A percentile compares a stretch with the other conserved stretches of the same genome.
phyloP scores from a whole-genome alignment of 2,329 filamentous ascomycete genomes.

The Phaeosphaeriaceae sp. region DNA sequence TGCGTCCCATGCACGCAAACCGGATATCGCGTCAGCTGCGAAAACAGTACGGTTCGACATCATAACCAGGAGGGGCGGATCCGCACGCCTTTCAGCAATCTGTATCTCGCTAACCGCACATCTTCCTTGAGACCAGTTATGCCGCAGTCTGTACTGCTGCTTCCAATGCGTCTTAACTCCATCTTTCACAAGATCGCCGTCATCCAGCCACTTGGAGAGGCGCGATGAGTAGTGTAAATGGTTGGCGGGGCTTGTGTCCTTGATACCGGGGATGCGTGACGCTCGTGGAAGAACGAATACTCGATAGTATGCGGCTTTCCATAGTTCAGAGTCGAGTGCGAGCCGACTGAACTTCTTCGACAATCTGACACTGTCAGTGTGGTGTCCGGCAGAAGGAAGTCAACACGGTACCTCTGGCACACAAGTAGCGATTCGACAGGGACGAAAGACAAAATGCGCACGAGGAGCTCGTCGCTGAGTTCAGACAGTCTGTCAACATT shows the following conservation, averaged over 20 bases:
- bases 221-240: conserved; percentile 61
- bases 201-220: conserved; percentile 67
- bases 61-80: conserved; percentile 74
- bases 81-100: conserved; percentile 59
- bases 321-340: conserved; percentile 82
- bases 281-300: conserved; percentile 85
- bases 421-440: conserved; percentile 71
- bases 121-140: conserved; percentile 88
- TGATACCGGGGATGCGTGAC: conserved; percentile 74
- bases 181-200: conserved; percentile 62
- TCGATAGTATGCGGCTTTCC: conserved; percentile 87
- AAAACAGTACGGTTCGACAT: conserved; percentile 79
- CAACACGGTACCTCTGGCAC: conserved; percentile 62
- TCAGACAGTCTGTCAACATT: conserved; percentile 69
- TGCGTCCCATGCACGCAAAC: conserved; percentile 80
- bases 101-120: conserved; percentile 82
- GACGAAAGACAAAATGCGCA: conserved; percentile 84
- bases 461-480: conserved; percentile 85
- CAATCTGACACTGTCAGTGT: conserved; percentile 56
- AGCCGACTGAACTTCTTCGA: conserved; percentile 78
- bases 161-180: conserved; percentile 76
- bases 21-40: conserved; percentile 73
- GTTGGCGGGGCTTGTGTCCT: conserved; percentile 47
- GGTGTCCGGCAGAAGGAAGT: not conserved
- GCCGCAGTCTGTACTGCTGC: conserved; percentile 81